Percentiles rank a stretch among this genome's conserved stretches.
Evolutionary conservation across 2,329 filamentous ascomycete genomes (phyloP).

Genomic region (Cephalotrichum gorgonifer): DNA sequence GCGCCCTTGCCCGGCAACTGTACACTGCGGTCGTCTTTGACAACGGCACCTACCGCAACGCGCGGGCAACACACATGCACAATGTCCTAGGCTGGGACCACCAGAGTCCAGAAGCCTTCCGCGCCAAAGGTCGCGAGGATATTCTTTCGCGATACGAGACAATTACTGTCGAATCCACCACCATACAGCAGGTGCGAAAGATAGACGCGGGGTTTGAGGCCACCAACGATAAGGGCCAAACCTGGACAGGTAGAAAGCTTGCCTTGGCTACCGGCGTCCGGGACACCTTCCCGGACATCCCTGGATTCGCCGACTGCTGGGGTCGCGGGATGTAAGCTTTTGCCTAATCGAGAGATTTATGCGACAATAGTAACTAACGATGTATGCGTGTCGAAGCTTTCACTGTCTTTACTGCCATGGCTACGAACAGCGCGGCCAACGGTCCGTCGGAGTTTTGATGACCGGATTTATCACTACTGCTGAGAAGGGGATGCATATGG

Average conservation of each 20-base stretch:
- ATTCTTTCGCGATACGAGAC: constrained; percentile 22
- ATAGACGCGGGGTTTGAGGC: constrained; percentile 22
- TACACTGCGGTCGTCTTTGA: constrained; percentile 38
- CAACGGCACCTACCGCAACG: constrained; percentile 39
- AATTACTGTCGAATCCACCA: constrained; percentile 20
- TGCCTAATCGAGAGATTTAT: not conserved
- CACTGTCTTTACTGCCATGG: constrained; percentile 53
- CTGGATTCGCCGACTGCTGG: constrained; percentile 47
- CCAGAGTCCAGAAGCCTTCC: constrained; percentile 20
- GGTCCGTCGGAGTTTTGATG: constrained; percentile 35
- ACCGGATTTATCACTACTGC: constrained; percentile 20
- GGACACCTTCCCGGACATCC: constrained; percentile 39
- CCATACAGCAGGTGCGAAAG: constrained; percentile 17
- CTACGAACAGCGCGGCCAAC: constrained; percentile 41
- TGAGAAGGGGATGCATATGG: constrained; percentile 24
- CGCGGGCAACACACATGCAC: constrained; percentile 35
- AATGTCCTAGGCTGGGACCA: constrained; percentile 29
- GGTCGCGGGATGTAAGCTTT: constrained; percentile 33
- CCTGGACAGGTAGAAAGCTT: constrained; percentile 39
- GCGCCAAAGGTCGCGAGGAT: constrained; percentile 21
- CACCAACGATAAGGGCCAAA: constrained; percentile 27
- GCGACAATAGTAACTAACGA: not conserved
- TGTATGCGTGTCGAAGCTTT: constrained; percentile 24
- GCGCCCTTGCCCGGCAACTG: constrained; percentile 36
- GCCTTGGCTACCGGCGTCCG: constrained; percentile 42